A percentile compares a stretch with the other conserved stretches of the same genome.
Evolutionary conservation across 2,329 filamentous ascomycete species (phyloP).

Genomic region (Chaetomium sp.): DNA sequence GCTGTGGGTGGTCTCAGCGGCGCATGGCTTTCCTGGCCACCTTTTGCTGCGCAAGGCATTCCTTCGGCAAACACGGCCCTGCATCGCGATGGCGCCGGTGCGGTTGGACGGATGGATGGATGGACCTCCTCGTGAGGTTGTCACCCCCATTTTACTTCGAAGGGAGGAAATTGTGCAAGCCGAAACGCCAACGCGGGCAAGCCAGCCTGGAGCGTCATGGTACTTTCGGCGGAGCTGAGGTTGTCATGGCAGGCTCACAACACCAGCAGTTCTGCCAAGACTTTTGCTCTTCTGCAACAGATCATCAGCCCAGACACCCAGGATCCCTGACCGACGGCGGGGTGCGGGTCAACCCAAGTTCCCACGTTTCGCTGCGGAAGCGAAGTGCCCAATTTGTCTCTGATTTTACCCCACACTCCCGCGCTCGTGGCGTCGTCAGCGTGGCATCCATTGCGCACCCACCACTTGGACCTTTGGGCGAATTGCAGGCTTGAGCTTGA

Average conservation of each 20-base stretch:
- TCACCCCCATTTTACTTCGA: not conserved
- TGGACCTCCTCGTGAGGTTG: not conserved
- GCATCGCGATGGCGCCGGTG: slow-evolving; percentile 5
- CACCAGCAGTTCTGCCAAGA: slow-evolving; percentile 1
- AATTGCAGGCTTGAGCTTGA: slow-evolving; percentile 6
- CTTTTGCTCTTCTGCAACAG: not conserved
- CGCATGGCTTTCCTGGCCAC: not conserved
- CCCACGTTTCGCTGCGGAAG: slow-evolving; percentile 3
- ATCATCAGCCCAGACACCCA: not conserved
- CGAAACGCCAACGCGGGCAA: no score
- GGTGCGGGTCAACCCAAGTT: slow-evolving; percentile 14
- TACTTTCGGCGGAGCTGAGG: no score
- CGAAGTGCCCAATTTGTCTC: slow-evolving; percentile 1
- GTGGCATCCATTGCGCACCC: slow-evolving; percentile 18
- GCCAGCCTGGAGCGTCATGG: no score
- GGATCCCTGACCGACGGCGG: slow-evolving; percentile 2
- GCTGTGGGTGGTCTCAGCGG: slow-evolving; percentile 5
- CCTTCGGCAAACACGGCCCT: slow-evolving; percentile 16
- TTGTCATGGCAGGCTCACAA: not conserved
- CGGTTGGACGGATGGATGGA: not conserved
- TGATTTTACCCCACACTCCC: slow-evolving; percentile 22
- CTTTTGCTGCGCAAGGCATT: not conserved
- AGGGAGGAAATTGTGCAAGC: no score
- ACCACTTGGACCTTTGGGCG: slow-evolving; percentile 5
- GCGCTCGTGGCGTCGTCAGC: slow-evolving; percentile 14